phyloP scores from a whole-genome alignment of 768 basidiomycete genomes.

The Agrocybe pediades region DNA sequence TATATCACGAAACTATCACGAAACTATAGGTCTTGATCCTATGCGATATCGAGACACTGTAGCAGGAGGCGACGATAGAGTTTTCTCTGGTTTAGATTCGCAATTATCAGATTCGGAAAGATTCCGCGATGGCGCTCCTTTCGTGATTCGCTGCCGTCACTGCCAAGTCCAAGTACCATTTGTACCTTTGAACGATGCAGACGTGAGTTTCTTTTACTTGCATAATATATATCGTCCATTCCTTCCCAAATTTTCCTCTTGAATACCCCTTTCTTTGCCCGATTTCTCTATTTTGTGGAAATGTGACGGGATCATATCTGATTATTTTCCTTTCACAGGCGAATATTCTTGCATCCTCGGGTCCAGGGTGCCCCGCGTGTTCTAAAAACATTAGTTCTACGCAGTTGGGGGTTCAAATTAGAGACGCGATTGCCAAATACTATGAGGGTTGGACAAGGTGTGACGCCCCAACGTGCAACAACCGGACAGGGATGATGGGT shows the following conservation, averaged over 20 bases:
- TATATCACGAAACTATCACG: no score
- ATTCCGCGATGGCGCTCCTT: constrained; percentile 74
- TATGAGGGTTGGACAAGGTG: constrained; percentile 92
- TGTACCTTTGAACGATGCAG: constrained; percentile 57
- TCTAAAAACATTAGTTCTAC: constrained; percentile 46
- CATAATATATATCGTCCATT: no score
- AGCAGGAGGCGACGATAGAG: constrained; percentile 58
- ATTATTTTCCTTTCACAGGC: constrained; percentile 41
- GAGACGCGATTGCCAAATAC: constrained; percentile 73
- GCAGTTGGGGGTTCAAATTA: constrained; percentile 88
- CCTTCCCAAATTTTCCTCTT: no score
- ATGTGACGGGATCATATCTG: background rate
- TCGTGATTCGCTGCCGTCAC: constrained; percentile 74
- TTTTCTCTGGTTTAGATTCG: constrained; percentile 85
- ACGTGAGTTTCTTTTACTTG: constrained; percentile 38
- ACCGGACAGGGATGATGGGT: constrained; percentile 90
- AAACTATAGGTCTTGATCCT: constrained; percentile 35
- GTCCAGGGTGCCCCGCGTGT: constrained; percentile 75
- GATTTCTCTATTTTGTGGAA: background rate
- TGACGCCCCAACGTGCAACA: constrained; percentile 81
- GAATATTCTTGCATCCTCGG: constrained; percentile 63
- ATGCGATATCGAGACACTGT: constrained; percentile 31
- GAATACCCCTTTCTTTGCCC: no score
- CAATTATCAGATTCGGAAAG: constrained; percentile 87
- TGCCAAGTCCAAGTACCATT: constrained; percentile 68